phyloP scores from a whole-genome alignment of 257 asterid species.

The Linaria vulgaris region DNA sequence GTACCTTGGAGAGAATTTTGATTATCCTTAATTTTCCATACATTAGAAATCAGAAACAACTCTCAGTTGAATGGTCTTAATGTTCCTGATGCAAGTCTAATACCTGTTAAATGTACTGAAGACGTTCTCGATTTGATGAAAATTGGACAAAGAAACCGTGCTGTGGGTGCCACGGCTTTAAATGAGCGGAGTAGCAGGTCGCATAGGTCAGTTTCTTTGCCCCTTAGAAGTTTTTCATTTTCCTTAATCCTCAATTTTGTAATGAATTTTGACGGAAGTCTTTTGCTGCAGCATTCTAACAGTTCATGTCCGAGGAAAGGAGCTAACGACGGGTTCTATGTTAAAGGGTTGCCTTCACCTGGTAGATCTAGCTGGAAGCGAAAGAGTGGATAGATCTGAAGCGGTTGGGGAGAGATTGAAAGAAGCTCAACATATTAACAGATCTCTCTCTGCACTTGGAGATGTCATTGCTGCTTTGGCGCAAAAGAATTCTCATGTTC shows the following conservation, averaged over 20 bases:
- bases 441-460: constrained; percentile 87
- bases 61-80: constrained; percentile 91
- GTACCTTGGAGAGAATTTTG: not conserved
- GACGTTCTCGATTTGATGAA: constrained; percentile 92
- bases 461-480: constrained; percentile 95
- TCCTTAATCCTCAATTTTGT: constrained; percentile 8
- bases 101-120: constrained; percentile 74
- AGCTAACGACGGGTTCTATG: constrained; percentile 67
- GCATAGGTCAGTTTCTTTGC: constrained; percentile 56
- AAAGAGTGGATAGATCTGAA: constrained; percentile 88
- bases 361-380: constrained; percentile 94
- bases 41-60: constrained; percentile 85
- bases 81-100: constrained; percentile 84
- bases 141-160: constrained; percentile 76
- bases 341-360: constrained; percentile 87
- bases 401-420: constrained; percentile 89
- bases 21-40: constrained; percentile 53
- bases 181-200: constrained; percentile 90
- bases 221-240: not conserved
- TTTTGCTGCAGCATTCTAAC: constrained; percentile 68
- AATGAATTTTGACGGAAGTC: constrained; percentile 11
- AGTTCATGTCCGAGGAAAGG: constrained; percentile 86
- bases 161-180: constrained; percentile 90
- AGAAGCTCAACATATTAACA: constrained; percentile 92
- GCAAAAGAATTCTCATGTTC: constrained; percentile 80